Evolutionary conservation across 2,329 filamentous ascomycete species (phyloP).

Genomic region (Penicillium sp.): DNA sequence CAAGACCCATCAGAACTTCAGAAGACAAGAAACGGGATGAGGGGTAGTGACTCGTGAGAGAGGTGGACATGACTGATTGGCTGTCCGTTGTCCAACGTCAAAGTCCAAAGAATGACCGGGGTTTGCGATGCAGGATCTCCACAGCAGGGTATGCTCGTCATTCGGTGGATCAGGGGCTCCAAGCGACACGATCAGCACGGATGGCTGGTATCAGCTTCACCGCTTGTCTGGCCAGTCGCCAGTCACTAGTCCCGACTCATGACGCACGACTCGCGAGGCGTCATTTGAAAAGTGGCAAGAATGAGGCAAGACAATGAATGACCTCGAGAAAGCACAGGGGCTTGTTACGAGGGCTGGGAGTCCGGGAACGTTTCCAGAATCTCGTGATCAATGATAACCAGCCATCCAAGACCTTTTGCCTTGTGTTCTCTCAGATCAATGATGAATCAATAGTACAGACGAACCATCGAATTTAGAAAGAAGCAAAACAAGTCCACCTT

Average conservation of each 20-base stretch:
- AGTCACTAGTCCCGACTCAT: not conserved
- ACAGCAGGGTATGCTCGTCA: conserved; percentile 27
- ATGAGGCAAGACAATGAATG: not conserved
- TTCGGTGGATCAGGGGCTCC: conserved; percentile 29
- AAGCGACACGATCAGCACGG: conserved; percentile 23
- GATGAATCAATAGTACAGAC: not conserved
- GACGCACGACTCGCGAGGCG: not conserved
- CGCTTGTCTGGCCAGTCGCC: conserved; percentile 21
- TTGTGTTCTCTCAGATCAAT: not conserved
- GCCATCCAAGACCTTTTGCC: not conserved
- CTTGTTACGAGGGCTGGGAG: not conserved
- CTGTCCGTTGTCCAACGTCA: conserved; percentile 11
- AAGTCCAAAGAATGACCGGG: conserved; percentile 12
- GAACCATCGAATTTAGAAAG: not conserved
- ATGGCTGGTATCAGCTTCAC: conserved; percentile 24
- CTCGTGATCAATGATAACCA: not conserved
- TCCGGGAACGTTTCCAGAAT: not conserved
- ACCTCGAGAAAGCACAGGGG: too few relatives aligned
- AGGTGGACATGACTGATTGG: conserved; percentile 15
- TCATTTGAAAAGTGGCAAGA: not conserved
- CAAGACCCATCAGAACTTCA: not conserved
- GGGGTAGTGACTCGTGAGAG: conserved; percentile 1
- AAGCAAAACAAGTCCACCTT: not conserved
- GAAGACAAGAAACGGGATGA: conserved; percentile 9
- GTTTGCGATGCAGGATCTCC: conserved; percentile 22